Evolutionary conservation across 192 early-diverging fungal genomes (phyloP).

Genomic region (Backusella australiensis): DNA sequence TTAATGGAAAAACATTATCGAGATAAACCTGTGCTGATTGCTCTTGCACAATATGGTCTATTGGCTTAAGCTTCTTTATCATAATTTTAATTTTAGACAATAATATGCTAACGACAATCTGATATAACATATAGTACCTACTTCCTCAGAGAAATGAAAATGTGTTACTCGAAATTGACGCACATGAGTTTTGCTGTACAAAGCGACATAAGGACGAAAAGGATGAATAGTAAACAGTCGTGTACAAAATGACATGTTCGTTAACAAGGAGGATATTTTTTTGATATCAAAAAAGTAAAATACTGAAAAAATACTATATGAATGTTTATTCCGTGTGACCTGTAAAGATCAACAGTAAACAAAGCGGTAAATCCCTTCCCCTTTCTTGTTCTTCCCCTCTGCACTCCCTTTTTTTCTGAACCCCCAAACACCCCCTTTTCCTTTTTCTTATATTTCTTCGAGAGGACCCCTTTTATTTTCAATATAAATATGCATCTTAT

Average conservation of each 20-base stretch:
- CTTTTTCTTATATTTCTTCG: constrained; percentile 7
- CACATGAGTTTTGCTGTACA: background rate
- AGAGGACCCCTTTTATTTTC: constrained; percentile 1
- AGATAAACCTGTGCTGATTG: constrained; percentile 31
- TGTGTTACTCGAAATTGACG: background rate
- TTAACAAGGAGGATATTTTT: background rate
- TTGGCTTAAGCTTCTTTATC: background rate
- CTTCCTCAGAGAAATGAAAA: background rate
- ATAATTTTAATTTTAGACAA: background rate
- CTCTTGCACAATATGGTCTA: background rate
- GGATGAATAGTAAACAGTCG: background rate
- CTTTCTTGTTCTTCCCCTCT: background rate
- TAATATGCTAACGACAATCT: background rate
- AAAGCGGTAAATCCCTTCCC: background rate
- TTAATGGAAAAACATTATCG: constrained; percentile 41
- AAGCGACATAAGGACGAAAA: background rate
- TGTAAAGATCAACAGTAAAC: background rate
- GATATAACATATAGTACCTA: background rate
- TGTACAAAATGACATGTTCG: background rate
- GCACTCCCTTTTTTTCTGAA: background rate
- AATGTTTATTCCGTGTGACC: constrained; percentile 6
- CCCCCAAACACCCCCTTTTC: background rate
- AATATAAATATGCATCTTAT: background rate
- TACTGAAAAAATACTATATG: background rate
- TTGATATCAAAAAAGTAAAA: background rate